Conservation (phyloP, 1,139 yeast genomes). For the Nadsonia commutata region DNA sequence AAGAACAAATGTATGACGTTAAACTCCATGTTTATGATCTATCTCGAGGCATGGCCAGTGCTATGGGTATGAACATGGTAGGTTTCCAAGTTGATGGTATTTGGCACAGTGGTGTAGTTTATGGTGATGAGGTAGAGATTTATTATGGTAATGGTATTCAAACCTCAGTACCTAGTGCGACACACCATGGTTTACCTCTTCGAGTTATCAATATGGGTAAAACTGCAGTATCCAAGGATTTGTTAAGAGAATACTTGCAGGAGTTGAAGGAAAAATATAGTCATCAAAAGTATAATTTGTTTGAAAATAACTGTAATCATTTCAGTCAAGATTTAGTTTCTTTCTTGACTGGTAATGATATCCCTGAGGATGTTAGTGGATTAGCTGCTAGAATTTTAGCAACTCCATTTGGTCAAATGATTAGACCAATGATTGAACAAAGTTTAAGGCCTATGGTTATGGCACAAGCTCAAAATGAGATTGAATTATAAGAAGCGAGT, state of each 20-base stretch:
- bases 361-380: slow-evolving; percentile 32
- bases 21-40: slow-evolving; percentile 53
- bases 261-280: slow-evolving; percentile 36
- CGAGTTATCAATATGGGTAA: slow-evolving; percentile 41
- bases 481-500: not conserved
- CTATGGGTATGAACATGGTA: slow-evolving; percentile 18
- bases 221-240: slow-evolving; percentile 37
- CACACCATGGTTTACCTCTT: slow-evolving; percentile 47
- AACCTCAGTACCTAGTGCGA: slow-evolving; percentile 32
- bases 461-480: slow-evolving; percentile 8
- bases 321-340: slow-evolving; percentile 45
- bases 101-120: slow-evolving; percentile 52
- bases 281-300: slow-evolving; percentile 39
- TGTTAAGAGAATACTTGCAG: slow-evolving; percentile 37
- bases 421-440: slow-evolving; percentile 25
- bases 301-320: slow-evolving; percentile 57
- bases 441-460: slow-evolving; percentile 11
- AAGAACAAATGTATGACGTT: slow-evolving; percentile 28
- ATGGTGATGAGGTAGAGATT: slow-evolving; percentile 36
- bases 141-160: slow-evolving; percentile 51
- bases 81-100: slow-evolving; percentile 40
- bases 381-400: slow-evolving; percentile 43
- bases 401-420: slow-evolving; percentile 46
- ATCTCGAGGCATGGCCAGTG: slow-evolving; percentile 31
- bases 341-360: slow-evolving; percentile 42